These are phyloP conservation scores for Alternaria infectoria DNA, from an alignment of 2,329 filamentous ascomycete genomes.

Conservation along the genomic window DNA sequence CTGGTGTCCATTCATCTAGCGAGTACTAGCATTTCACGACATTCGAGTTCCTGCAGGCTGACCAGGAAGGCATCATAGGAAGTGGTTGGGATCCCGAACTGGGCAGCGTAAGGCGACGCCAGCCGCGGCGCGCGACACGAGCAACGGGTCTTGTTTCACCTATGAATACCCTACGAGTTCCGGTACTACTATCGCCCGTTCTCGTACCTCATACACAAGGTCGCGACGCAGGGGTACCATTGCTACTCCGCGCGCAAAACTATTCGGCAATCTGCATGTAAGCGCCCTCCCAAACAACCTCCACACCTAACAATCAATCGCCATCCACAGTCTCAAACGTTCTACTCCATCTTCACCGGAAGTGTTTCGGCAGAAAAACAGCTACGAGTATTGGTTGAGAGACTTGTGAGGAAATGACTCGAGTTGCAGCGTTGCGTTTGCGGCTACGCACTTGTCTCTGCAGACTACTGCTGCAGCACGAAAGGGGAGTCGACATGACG, in stretches of 20 bases:
- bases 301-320: conserved; percentile 2
- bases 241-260: conserved; percentile 5
- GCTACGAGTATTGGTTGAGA: conserved; percentile 6
- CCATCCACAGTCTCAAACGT: not conserved
- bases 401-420: conserved; percentile 22
- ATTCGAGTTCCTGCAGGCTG: conserved; percentile 34
- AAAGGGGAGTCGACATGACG: conserved; percentile 37
- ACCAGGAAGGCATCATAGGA: conserved; percentile 26
- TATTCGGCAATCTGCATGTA: conserved; percentile 22
- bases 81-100: conserved; percentile 30
- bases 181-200: conserved; percentile 26
- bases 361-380: not conserved
- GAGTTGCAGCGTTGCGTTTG: conserved; percentile 20
- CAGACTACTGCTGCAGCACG: conserved; percentile 27
- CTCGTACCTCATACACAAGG: conserved; percentile 26
- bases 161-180: conserved; percentile 22
- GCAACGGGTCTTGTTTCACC: conserved; percentile 41
- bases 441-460: conserved; percentile 21
- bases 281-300: conserved; percentile 21
- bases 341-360: not conserved
- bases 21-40: conserved; percentile 22
- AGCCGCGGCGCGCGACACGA: conserved; percentile 34
- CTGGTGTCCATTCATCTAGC: conserved; percentile 32
- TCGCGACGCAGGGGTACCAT: conserved; percentile 32
- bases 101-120: conserved; percentile 24